Evolutionary conservation across 2,329 filamentous ascomycete genomes (phyloP).

Genomic region (Trichoderma sp.): DNA sequence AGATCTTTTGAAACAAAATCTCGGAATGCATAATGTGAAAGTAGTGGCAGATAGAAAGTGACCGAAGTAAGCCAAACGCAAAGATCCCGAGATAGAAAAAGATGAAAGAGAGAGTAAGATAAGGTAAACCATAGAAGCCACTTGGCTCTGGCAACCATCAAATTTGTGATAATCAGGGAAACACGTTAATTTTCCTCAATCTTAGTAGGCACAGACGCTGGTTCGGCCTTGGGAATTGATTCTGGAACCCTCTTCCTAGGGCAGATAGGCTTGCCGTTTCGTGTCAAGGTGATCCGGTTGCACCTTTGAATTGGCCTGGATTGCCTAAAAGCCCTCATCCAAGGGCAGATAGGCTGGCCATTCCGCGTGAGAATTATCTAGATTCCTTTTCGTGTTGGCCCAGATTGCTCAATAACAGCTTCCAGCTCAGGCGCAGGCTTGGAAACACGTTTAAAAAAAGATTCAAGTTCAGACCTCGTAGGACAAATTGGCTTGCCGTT

Average conservation of each 20-base stretch:
- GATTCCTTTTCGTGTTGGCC: neutral
- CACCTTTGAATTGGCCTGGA: neutral
- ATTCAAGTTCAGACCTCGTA: neutral
- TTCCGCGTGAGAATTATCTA: neutral
- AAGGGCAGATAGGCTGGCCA: neutral
- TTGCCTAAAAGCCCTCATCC: neutral
- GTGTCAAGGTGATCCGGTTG: neutral
- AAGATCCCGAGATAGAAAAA: neutral
- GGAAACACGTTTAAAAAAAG: neutral
- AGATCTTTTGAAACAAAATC: neutral
- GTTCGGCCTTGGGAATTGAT: neutral
- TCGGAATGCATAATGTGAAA: neutral
- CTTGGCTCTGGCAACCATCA: neutral
- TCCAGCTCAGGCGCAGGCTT: neutral
- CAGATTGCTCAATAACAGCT: neutral
- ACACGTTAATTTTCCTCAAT: neutral
- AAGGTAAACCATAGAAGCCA: neutral
- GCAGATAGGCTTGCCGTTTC: neutral
- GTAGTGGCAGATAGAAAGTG: neutral
- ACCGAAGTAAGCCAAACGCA: neutral
- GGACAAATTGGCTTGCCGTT: neutral
- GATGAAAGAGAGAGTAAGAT: neutral
- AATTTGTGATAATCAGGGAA: neutral
- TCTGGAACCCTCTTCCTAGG: neutral
- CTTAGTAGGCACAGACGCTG: neutral